Conservation (phyloP, 2,329 filamentous ascomycete genomes). For the Aureobasidium namibiae region DNA sequence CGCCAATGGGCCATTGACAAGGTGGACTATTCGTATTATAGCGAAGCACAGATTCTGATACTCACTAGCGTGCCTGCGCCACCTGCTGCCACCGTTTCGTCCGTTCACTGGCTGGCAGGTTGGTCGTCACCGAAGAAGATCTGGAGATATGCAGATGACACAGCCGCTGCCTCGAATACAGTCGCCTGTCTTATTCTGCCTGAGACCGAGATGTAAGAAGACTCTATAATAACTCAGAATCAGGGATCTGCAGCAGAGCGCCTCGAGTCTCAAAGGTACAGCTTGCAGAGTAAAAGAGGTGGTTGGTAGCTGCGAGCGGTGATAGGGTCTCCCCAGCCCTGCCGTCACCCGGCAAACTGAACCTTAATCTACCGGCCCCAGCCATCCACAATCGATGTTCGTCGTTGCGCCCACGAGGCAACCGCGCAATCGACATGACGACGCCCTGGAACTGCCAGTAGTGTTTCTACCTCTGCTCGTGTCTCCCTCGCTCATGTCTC, state of each 20-base stretch:
- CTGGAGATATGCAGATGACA: neutral
- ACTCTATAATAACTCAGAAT: neutral
- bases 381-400: constrained; percentile 5
- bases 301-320: constrained; percentile 1
- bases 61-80: constrained; percentile 11
- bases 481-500: neutral
- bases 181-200: neutral
- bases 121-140: constrained; percentile 8
- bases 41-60: constrained; percentile 11
- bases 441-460: constrained; percentile 11
- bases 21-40: constrained; percentile 9
- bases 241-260: neutral
- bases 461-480: neutral
- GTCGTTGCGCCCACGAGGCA: constrained; percentile 9
- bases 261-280: neutral
- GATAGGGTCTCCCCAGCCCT: neutral
- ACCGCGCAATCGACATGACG: constrained; percentile 13
- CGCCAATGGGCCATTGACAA: neutral
- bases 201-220: neutral
- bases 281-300: neutral
- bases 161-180: neutral
- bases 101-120: constrained; percentile 1
- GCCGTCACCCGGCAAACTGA: neutral
- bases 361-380: constrained; percentile 5
- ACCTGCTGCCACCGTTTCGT: constrained; percentile 8